These are phyloP conservation scores for Fusarium pseudocircinatum DNA, from an alignment of 2,329 filamentous ascomycete genomes.

Conservation along the genomic window DNA sequence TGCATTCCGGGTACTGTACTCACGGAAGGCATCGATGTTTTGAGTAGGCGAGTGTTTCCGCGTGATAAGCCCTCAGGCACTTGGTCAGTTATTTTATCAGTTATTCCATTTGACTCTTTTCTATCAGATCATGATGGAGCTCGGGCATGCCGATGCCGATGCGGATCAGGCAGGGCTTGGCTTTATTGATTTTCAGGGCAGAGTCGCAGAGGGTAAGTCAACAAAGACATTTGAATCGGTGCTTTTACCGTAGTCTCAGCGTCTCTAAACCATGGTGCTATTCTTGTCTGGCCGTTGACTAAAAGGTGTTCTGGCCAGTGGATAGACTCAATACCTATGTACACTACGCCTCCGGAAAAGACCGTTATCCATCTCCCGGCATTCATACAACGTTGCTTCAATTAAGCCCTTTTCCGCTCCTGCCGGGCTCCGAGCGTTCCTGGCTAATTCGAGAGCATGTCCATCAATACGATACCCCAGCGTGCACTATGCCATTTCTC, in stretches of 20 bases:
- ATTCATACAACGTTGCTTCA: slow-evolving; percentile 22
- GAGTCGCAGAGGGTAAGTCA: not conserved
- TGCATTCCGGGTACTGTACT: not conserved
- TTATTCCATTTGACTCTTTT: not conserved
- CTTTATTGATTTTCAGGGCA: slow-evolving; percentile 27
- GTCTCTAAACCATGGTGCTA: not conserved
- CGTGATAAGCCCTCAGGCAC: not conserved
- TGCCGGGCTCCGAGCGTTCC: slow-evolving; percentile 5
- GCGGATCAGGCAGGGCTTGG: slow-evolving; percentile 18
- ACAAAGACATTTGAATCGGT: not conserved
- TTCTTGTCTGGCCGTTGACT: not conserved
- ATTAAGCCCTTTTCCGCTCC: not conserved
- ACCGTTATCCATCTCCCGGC: slow-evolving; percentile 19
- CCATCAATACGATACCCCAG: not conserved
- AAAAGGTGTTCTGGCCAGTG: not conserved
- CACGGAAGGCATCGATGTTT: not conserved
- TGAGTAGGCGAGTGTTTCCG: not conserved
- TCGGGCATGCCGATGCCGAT: slow-evolving; percentile 27
- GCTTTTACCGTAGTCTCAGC: not conserved
- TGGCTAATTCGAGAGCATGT: slow-evolving; percentile 8
- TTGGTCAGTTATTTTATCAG: slow-evolving; percentile 13
- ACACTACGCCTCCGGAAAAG: slow-evolving; percentile 18
- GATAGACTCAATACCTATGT: not conserved
- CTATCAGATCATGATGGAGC: slow-evolving; percentile 25
- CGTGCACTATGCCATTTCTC: not conserved